phyloP scores from a whole-genome alignment of 331 rosid species.

The Quercus phellos region DNA sequence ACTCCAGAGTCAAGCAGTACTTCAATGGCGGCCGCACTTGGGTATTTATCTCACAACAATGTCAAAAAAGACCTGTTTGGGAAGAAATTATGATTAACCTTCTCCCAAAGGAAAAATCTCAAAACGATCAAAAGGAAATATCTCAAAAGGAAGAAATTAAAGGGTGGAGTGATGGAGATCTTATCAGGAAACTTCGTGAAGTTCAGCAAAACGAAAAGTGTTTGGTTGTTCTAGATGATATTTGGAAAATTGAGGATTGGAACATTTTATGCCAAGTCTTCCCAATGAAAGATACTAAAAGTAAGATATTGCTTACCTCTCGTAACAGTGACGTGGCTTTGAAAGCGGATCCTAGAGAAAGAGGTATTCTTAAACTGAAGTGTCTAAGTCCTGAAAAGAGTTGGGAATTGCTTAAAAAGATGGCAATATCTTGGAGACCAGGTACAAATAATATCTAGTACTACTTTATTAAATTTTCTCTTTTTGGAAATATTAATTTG shows the following conservation, averaged over 20 bases:
- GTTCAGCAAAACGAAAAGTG: not conserved
- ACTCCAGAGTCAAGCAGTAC: not conserved
- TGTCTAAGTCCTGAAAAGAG: not conserved
- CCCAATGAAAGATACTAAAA: not conserved
- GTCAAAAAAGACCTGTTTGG: not conserved
- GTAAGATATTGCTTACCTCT: too few relatives aligned
- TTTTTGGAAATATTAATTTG: too few relatives aligned
- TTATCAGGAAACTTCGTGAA: not conserved
- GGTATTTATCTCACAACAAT: not conserved
- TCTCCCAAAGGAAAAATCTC: not conserved
- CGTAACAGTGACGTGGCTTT: fast-evolving
- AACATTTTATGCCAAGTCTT: not conserved
- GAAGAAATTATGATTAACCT: not conserved
- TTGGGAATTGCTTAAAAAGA: not conserved
- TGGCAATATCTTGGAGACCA: not conserved
- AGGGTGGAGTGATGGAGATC: not conserved
- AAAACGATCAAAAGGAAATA: not conserved
- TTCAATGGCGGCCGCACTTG: not conserved
- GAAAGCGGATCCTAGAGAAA: not conserved
- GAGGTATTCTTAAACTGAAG: not conserved
- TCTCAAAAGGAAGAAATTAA: not conserved
- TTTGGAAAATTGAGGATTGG: constrained; percentile 1
- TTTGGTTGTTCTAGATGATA: constrained; percentile 23
- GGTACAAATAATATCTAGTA: not conserved
- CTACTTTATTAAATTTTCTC: not conserved